phyloP scores from a whole-genome alignment of 2,329 filamentous ascomycete genomes.

The Venturia nashicola region DNA sequence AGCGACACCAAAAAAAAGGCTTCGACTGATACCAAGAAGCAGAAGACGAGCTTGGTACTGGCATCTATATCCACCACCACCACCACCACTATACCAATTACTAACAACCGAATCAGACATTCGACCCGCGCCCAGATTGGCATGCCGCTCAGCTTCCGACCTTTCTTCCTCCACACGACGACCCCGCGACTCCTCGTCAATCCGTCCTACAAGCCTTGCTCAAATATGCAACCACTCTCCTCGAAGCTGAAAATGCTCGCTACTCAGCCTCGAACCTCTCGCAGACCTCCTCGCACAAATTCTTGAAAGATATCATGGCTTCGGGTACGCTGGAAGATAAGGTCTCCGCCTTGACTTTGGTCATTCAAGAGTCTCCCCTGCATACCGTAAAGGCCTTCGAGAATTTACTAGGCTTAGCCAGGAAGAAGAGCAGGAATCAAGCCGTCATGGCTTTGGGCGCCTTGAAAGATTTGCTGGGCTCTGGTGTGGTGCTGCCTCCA shows the following conservation, averaged over 20 bases:
- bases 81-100: neutral
- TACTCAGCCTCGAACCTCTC: conserved; percentile 62
- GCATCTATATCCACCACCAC: neutral
- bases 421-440: conserved; percentile 85
- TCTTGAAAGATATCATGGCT: conserved; percentile 93
- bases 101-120: conserved; percentile 30
- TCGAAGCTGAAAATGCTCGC: conserved; percentile 64
- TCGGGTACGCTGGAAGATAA: conserved; percentile 95
- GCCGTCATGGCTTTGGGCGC: conserved; percentile 87
- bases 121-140: conserved; percentile 56
- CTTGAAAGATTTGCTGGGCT: conserved; percentile 85
- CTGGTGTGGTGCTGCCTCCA: conserved; percentile 71
- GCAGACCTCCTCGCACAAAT: conserved; percentile 81
- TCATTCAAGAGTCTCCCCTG: conserved; percentile 89
- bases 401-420: conserved; percentile 67
- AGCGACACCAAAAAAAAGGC: conserved; percentile 25
- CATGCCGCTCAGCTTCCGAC: conserved; percentile 45
- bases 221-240: conserved; percentile 57
- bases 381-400: conserved; percentile 88
- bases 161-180: conserved; percentile 32
- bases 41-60: conserved; percentile 22
- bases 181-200: conserved; percentile 34
- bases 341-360: conserved; percentile 84
- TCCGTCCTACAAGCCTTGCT: conserved; percentile 47
- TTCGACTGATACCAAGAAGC: conserved; percentile 12